Base-by-base conservation (phyloP, 805 yeast species). In the Candida odintsovae region DNA sequence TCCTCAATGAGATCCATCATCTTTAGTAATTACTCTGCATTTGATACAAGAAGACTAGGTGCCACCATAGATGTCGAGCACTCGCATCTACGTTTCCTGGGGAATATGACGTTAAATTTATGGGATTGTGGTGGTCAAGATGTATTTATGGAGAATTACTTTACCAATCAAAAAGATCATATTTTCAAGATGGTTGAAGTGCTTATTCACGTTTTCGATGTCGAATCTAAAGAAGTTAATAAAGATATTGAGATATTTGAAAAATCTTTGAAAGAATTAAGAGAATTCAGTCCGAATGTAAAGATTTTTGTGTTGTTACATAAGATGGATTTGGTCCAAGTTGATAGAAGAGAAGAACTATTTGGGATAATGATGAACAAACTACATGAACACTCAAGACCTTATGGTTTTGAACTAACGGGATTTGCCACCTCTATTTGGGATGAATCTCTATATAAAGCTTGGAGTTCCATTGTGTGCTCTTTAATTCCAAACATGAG, bases 121-220 rank as follows among this genome's bases (percentile, higher is more conserved):
- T 90, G 98, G 98, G 99, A 94, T 65, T 94, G 99, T 68, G 99
- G 98, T 58, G 96, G 96, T 3, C 99, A 94, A 63, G 97, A 94
- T 64, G 89, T 86, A 2, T 94, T 90, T 55, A 90, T 94, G 88
- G 97, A 92, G 60, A 90, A 88, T 64, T 94, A 94, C 63, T 82
- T 88, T 59, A 79, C 90, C 4, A 83, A 87, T 45, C 95, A 89
- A 52, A 81, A 88, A 49, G 96, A 86, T 62, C 96, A 90, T 60
- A 90, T 92, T 40, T 92, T 92, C 70, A 86, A 89, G 59, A 88
- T 89, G 85, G 96, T 90, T 20, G 97, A 94, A 61, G 97, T 95
- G 12, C 73, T 94, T 33, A 92, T 94, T 49, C 95, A 90, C 66
- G 98, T 94, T 15, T 94, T 94, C 65, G 99, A 94, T 55, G 97